phyloP scores from a whole-genome alignment of 306 rosid genomes.

The Comarum palustre region DNA sequence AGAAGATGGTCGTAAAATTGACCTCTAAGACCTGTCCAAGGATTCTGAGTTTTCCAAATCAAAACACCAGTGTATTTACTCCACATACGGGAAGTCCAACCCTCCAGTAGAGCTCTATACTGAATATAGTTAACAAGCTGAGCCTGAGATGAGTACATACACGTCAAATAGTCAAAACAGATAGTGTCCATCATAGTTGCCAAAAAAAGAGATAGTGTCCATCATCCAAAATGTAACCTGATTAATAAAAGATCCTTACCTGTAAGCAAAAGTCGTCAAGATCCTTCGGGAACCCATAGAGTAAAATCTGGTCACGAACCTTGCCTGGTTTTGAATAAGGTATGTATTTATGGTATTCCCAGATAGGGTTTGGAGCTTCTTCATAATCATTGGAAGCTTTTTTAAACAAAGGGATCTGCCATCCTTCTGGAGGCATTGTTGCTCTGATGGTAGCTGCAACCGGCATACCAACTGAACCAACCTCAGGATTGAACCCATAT shows the following conservation, averaged over 20 bases:
- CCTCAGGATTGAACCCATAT: slow-evolving; percentile 93
- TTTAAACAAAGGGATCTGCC: slow-evolving; percentile 79
- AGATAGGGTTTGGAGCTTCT: slow-evolving; percentile 89
- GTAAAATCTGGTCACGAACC: slow-evolving; percentile 83
- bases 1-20: slow-evolving; percentile 94
- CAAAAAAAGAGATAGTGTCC: not conserved
- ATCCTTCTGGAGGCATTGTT: slow-evolving; percentile 84
- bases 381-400: slow-evolving; percentile 59
- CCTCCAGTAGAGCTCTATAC: slow-evolving; percentile 89
- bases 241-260: slow-evolving; percentile 42
- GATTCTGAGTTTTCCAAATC: slow-evolving; percentile 96
- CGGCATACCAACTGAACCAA: slow-evolving; percentile 88
- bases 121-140: slow-evolving; percentile 88
- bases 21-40: slow-evolving; percentile 97
- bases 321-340: slow-evolving; percentile 79
- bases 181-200: too few relatives aligned
- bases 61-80: slow-evolving; percentile 85
- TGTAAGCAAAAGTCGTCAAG: slow-evolving; percentile 88
- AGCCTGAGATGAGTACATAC: slow-evolving; percentile 49
- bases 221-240: slow-evolving; percentile 8
- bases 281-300: slow-evolving; percentile 71
- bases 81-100: slow-evolving; percentile 93
- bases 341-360: slow-evolving; percentile 92
- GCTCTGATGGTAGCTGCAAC: slow-evolving; percentile 93
- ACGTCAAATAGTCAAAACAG: slow-evolving; percentile 21